Percentiles rank a stretch among this genome's conserved stretches.
Conservation (phyloP, 345 rosid genomes). For the Brassica incana region DNA sequence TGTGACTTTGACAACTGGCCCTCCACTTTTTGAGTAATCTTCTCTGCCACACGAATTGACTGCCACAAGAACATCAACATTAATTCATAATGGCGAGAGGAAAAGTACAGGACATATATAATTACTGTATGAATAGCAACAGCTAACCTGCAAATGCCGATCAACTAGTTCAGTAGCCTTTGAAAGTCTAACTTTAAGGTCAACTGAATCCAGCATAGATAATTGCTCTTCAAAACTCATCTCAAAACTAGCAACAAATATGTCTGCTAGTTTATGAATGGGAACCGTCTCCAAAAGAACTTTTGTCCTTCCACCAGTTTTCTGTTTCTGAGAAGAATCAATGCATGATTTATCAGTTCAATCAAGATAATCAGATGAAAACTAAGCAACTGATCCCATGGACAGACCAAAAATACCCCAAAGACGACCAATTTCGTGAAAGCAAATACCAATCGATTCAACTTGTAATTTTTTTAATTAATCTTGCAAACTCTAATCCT, state of each 20-base stretch:
- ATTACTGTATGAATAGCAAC: constrained; percentile 19
- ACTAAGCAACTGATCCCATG: constrained; percentile 2
- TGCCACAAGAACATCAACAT: constrained; percentile 50
- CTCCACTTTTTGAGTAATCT: constrained; percentile 97
- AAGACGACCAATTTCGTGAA: constrained; percentile 15
- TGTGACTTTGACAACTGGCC: constrained; percentile 98
- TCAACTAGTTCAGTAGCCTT: constrained; percentile 98
- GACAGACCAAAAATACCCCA: background rate
- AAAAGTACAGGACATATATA: constrained; percentile 13
- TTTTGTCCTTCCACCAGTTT: constrained; percentile 94
- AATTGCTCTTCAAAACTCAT: constrained; percentile 97
- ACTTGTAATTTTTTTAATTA: background rate
- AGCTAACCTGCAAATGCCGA: constrained; percentile 89
- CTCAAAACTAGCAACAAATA: constrained; percentile 99
- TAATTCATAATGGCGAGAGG: constrained; percentile 31
- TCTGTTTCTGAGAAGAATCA: constrained; percentile 67
- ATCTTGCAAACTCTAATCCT: constrained; percentile 12
- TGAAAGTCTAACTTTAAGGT: constrained; percentile 85
- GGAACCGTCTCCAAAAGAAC: constrained; percentile 96
- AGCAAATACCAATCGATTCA: constrained; percentile 12
- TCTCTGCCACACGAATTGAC: constrained; percentile 99
- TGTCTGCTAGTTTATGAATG: constrained; percentile 94
- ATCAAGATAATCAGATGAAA: constrained; percentile 10
- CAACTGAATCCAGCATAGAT: constrained; percentile 92
- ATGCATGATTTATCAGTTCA: constrained; percentile 16